Conservation (phyloP, 352 stramenopile genomes). For the Globisporangium parvum region DNA sequence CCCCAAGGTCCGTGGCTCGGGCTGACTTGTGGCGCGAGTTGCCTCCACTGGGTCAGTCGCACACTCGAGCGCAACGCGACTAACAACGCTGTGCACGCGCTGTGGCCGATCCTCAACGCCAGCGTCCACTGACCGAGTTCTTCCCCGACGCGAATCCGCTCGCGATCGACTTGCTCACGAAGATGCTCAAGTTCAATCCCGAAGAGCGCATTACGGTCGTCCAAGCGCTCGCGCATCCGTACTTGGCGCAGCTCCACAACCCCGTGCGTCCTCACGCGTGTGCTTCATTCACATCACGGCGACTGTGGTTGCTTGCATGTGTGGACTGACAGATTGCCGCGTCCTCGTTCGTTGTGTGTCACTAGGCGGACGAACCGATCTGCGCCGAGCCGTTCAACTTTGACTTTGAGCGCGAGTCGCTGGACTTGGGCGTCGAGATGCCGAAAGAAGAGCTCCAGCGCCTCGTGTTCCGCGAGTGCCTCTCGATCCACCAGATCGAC, state of each 20-base stretch:
- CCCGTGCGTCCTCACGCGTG: constrained; percentile 35
- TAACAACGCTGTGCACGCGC: background rate
- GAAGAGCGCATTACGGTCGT: constrained; percentile 90
- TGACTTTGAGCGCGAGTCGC: constrained; percentile 79
- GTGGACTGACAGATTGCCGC: background rate
- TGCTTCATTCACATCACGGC: no score
- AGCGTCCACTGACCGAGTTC: constrained; percentile 74
- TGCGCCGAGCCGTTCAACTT: constrained; percentile 79
- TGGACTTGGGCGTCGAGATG: constrained; percentile 80
- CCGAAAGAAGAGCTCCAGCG: constrained; percentile 82
- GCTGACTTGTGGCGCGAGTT: no score
- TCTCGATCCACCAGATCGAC: constrained; percentile 68
- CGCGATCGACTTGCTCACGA: constrained; percentile 83
- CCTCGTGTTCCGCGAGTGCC: constrained; percentile 70
- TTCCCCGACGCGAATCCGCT: constrained; percentile 81
- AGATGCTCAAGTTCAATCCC: constrained; percentile 93
- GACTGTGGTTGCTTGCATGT: no score
- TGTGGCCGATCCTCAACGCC: background rate
- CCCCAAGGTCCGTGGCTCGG: constrained; percentile 35
- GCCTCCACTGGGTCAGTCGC: no score
- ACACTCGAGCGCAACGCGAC: no score
- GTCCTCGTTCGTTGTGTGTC: background rate
- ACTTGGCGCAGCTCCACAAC: constrained; percentile 89
- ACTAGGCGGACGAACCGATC: constrained; percentile 81
- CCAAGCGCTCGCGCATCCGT: constrained; percentile 88